Conservation (phyloP, 352 stramenopile genomes). For the Pythium grandisporangium region DNA sequence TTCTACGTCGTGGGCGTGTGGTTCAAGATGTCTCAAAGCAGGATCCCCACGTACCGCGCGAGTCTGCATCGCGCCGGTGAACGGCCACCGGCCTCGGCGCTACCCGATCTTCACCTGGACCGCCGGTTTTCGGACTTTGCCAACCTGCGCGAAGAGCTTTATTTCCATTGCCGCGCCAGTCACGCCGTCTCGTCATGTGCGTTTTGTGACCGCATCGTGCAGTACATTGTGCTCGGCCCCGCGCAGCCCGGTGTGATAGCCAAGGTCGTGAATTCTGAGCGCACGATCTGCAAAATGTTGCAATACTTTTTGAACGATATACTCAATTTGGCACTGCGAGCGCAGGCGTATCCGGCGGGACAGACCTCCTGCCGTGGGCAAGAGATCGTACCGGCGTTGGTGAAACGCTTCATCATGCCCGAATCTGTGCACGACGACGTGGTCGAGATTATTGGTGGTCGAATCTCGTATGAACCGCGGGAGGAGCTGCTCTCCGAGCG, state of each 20-base stretch:
- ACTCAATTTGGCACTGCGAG: neutral
- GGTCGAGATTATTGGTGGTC: too few relatives aligned
- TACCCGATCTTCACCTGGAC: neutral
- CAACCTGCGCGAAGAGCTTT: conserved; percentile 11
- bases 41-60: neutral
- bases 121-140: conserved; percentile 7
- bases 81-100: neutral
- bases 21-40: neutral
- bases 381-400: neutral
- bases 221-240: conserved; percentile 2
- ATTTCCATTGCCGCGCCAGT: conserved; percentile 5
- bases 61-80: too few relatives aligned
- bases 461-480: too few relatives aligned
- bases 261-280: conserved; percentile 5
- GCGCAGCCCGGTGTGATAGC: conserved; percentile 2
- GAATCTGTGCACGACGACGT: too few relatives aligned
- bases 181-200: conserved; percentile 1
- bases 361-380: neutral
- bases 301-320: conserved; percentile 5
- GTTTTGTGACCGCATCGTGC: conserved; percentile 2
- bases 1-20: neutral
- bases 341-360: neutral
- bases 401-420: neutral
- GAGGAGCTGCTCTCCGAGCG: too few relatives aligned
- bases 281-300: neutral